phyloP scores from a whole-genome alignment of 2,329 filamentous ascomycete species.

The Laburnicola sp. region DNA sequence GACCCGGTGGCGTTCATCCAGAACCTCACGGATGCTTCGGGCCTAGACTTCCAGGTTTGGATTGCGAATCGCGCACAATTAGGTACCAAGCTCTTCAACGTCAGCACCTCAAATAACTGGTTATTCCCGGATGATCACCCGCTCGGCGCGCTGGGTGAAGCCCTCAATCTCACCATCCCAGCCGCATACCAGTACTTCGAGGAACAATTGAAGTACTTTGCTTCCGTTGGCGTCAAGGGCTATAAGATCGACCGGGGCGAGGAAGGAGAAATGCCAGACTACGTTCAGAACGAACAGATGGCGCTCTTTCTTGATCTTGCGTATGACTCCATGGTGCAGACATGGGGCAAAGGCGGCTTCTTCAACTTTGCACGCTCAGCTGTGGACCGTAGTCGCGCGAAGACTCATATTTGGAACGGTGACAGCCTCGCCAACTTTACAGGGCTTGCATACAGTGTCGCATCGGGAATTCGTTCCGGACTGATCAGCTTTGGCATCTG shows the following conservation, averaged over 20 bases:
- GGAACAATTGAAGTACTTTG: conserved; percentile 33
- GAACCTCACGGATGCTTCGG: conserved; percentile 32
- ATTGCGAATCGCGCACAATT: conserved; percentile 43
- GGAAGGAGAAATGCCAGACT: conserved; percentile 46
- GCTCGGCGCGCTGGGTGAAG: conserved; percentile 35
- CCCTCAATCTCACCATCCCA: conserved; percentile 44
- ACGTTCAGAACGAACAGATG: conserved; percentile 44
- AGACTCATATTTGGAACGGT: conserved; percentile 44
- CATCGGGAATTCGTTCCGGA: conserved; percentile 39
- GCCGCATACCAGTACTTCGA: conserved; percentile 43
- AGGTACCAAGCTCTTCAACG: conserved; percentile 39
- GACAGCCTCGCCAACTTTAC: conserved; percentile 41
- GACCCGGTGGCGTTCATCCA: conserved; percentile 35
- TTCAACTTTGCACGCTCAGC: conserved; percentile 43
- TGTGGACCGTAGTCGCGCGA: conserved; percentile 37
- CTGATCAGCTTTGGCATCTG: conserved; percentile 39
- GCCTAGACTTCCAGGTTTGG: conserved; percentile 45
- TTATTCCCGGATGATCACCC: conserved; percentile 34
- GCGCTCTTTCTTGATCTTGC: conserved; percentile 38
- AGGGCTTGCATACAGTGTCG: conserved; percentile 38
- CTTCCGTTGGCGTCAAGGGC: conserved; percentile 41
- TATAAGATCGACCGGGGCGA: conserved; percentile 48
- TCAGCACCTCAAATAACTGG: conserved; percentile 33
- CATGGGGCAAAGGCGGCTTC: conserved; percentile 36
- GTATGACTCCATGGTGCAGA: conserved; percentile 38